phyloP scores from a whole-genome alignment of 2,329 filamentous ascomycete genomes.

The Phialophora macrospora region DNA sequence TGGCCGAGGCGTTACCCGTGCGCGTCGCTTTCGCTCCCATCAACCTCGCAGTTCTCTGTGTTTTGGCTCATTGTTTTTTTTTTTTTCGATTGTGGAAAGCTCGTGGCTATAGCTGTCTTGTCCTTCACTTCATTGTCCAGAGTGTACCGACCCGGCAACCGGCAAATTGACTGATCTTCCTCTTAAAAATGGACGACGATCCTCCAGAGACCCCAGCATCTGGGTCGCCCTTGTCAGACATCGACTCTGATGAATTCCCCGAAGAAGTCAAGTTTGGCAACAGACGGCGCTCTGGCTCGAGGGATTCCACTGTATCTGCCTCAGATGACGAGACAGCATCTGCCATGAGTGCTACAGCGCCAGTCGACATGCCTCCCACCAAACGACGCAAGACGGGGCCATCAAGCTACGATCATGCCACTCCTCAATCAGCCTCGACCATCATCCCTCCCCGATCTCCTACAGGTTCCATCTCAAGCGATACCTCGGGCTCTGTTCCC shows the following conservation, averaged over 20 bases:
- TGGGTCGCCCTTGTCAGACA: slow-evolving; percentile 67
- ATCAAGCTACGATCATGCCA: slow-evolving; percentile 55
- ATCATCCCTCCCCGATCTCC: slow-evolving; percentile 51
- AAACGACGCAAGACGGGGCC: slow-evolving; percentile 55
- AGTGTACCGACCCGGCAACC: not conserved
- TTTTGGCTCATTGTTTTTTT: not conserved
- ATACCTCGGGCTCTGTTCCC: slow-evolving; percentile 84
- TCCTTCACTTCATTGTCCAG: not conserved
- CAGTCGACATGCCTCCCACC: slow-evolving; percentile 51
- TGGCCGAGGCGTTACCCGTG: slow-evolving; percentile 3
- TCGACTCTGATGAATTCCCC: slow-evolving; percentile 66
- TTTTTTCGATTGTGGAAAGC: not conserved
- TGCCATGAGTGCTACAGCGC: slow-evolving; percentile 34
- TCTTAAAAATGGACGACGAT: slow-evolving; percentile 23
- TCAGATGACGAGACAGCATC: slow-evolving; percentile 40
- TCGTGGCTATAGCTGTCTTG: not conserved
- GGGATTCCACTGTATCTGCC: slow-evolving; percentile 43
- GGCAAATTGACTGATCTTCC: not conserved
- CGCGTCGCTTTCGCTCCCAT: not conserved
- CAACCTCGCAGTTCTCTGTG: slow-evolving; percentile 3
- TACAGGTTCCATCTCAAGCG: slow-evolving; percentile 78
- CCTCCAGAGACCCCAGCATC: slow-evolving; percentile 55
- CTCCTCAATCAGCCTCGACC: slow-evolving; percentile 50
- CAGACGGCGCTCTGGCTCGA: slow-evolving; percentile 52
- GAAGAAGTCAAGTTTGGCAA: slow-evolving; percentile 61